phyloP scores from a whole-genome alignment of 2,329 filamentous ascomycete species.

The Endoconidiophora polonica region DNA sequence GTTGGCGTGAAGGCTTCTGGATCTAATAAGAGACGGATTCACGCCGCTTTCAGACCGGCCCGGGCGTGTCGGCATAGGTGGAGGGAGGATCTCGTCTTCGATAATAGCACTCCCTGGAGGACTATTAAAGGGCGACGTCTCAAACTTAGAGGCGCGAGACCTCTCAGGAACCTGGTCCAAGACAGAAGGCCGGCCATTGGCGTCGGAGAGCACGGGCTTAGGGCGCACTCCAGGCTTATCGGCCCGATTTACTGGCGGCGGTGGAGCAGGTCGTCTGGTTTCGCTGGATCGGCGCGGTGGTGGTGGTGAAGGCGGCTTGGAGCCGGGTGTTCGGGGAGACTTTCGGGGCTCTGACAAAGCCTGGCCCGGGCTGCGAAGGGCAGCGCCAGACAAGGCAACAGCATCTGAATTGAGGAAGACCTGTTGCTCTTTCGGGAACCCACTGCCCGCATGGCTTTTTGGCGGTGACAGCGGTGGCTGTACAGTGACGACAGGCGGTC shows the following conservation, averaged over 20 bases:
- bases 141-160: slow-evolving; percentile 17
- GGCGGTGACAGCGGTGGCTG: slow-evolving; percentile 56
- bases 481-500: slow-evolving; percentile 49
- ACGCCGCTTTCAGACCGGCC: slow-evolving; percentile 1
- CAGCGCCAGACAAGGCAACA: slow-evolving; percentile 33
- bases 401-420: slow-evolving; percentile 24
- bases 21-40: slow-evolving; percentile 11
- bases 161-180: slow-evolving; percentile 5
- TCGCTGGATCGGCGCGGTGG: slow-evolving; percentile 47
- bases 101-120: slow-evolving; percentile 51
- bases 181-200: slow-evolving; percentile 14
- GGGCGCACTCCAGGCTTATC: slow-evolving; percentile 40
- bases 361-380: slow-evolving; percentile 31
- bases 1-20: slow-evolving; percentile 10
- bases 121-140: slow-evolving; percentile 68
- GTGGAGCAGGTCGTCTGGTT: slow-evolving; percentile 39
- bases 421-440: slow-evolving; percentile 21
- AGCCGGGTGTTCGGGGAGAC: slow-evolving; percentile 31
- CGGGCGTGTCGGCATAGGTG: slow-evolving; percentile 17
- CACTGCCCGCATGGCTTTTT: slow-evolving; percentile 26
- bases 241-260: slow-evolving; percentile 56
- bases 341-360: slow-evolving; percentile 30
- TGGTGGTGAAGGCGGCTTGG: slow-evolving; percentile 44
- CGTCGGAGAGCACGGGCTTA: slow-evolving; percentile 17
- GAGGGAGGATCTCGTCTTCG: slow-evolving; percentile 17